Base-by-base conservation (phyloP, 2,329 filamentous ascomycete genomes). In the Aspergillus sp. region DNA sequence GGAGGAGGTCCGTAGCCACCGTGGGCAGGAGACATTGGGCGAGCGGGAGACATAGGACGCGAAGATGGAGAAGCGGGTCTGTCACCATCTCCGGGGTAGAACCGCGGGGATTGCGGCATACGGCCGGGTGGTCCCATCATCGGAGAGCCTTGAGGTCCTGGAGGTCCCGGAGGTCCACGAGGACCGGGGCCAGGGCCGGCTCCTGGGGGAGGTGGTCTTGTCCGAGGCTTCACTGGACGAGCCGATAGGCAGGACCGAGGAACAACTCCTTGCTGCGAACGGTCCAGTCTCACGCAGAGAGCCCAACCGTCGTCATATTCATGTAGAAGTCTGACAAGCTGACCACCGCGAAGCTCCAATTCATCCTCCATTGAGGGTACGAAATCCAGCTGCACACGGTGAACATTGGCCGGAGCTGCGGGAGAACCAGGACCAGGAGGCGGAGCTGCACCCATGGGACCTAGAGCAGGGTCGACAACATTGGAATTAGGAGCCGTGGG, bases 271-370 rank as follows among this genome's bases (percentile, higher is more conserved):
- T 98, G 93, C 68, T 90, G 84, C 60, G 91, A 93, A 63, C 92
- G 89, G 75, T 98, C 93, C 68, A 98, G 87, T 64, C 89, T 89
- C 66, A 92, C 90, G 75, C 92, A 97, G 55, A 98, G 90, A 70
- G 93, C 91, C 95, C 95, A 99, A 68, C 95, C 95, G 77, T 99
- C 95, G 71, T 99, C 95, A 69, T 98, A 99, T 76, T 96, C 93
- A 70, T 98, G 93, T 52, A 98, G 81, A 63, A 99, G 80, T 63
- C 93, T 86, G 51, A 98, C 91, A 49, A 99, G 82, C 62, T 96
- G 88, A 52, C 95, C 95, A 57, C 88, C 85, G 62, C 81, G 84
- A 45, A 99, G 82, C 62, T 86, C 90, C 69, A 99, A 81, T 76
- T 99, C 95, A 70, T 99, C 95, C 6, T 91, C 89, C 82, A 98